phyloP scores from a whole-genome alignment of 192 early-diverging fungal genomes.

The Gamsiella multidivaricata region DNA sequence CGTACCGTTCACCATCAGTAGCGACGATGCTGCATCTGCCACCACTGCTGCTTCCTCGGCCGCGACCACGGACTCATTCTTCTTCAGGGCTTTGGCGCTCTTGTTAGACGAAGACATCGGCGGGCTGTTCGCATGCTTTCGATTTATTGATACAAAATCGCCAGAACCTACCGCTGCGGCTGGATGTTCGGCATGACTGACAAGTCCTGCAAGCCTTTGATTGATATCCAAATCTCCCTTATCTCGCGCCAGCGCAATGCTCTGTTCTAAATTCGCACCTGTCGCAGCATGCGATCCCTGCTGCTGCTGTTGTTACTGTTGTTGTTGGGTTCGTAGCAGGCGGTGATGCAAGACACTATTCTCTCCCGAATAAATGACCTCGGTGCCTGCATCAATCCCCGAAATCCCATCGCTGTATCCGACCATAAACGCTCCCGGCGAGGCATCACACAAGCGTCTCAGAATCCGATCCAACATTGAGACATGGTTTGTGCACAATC shows the following conservation, averaged over 20 bases:
- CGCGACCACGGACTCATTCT: no score
- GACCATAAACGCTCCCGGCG: slow-evolving; percentile 34
- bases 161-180: background rate
- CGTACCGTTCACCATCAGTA: background rate
- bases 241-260: slow-evolving; percentile 16
- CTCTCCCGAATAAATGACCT: slow-evolving; percentile 40
- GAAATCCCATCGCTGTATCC: slow-evolving; percentile 40
- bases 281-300: background rate
- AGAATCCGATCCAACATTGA: slow-evolving; percentile 29
- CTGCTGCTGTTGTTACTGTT: background rate
- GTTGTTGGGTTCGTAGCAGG: background rate
- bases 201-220: slow-evolving; percentile 10
- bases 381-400: slow-evolving; percentile 34
- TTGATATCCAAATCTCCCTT: slow-evolving; percentile 13
- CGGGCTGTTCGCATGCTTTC: background rate
- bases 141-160: background rate
- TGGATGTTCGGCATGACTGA: slow-evolving; percentile 34
- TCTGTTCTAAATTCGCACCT: slow-evolving; percentile 10
- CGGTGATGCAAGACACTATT: background rate
- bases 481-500: slow-evolving; percentile 24
- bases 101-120: background rate
- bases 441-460: slow-evolving; percentile 36
- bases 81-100: no score
- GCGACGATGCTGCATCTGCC: no score
- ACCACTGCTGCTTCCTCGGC: no score